These are phyloP conservation scores for Mrakia frigida DNA, from an alignment of 768 basidiomycete species.

Conservation along the genomic window DNA sequence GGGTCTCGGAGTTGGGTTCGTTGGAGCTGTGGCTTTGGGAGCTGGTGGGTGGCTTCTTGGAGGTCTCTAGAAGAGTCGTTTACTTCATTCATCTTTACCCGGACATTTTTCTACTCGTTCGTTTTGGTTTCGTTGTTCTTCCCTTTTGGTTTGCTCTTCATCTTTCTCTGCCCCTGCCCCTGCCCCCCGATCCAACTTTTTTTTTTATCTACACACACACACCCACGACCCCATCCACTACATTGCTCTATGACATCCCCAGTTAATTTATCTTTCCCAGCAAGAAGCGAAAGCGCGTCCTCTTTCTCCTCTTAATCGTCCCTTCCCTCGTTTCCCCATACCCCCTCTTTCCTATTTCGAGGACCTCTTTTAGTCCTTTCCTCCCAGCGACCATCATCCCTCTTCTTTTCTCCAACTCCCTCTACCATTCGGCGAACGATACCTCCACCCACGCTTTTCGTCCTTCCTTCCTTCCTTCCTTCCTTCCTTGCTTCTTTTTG, in stretches of 20 bases:
- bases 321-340: too few relatives aligned
- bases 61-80: neutral
- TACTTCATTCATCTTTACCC: too few relatives aligned
- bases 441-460: too few relatives aligned
- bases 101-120: neutral
- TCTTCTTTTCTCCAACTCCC: neutral
- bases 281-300: too few relatives aligned
- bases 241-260: neutral
- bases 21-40: conserved; percentile 11
- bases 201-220: too few relatives aligned
- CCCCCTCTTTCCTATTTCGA: too few relatives aligned
- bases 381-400: neutral
- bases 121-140: neutral
- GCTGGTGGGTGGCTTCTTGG: conserved; percentile 13
- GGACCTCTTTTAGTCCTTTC: neutral
- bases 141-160: neutral
- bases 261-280: neutral
- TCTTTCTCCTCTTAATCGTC: neutral
- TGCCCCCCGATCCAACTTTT: neutral
- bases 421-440: too few relatives aligned
- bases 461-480: neutral
- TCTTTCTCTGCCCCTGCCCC: neutral
- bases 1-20: neutral
- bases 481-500: neutral
- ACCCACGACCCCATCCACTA: neutral